Conservation (phyloP, 495 filamentous ascomycete species). For the Hypomontagnella submonticulosa region DNA sequence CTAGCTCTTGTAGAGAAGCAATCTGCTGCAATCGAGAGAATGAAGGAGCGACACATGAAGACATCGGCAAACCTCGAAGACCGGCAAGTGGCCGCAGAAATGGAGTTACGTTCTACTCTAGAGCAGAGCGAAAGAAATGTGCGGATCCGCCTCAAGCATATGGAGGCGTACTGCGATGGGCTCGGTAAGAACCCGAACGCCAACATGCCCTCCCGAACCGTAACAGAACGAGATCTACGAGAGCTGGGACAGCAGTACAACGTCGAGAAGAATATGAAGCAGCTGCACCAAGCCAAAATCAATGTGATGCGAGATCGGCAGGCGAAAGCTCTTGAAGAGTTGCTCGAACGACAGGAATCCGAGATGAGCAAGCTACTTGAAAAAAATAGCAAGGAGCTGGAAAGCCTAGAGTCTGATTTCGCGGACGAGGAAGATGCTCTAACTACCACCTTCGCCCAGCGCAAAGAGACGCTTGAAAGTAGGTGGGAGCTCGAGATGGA, state of each 20-base stretch:
- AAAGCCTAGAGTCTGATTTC: constrained; percentile 67
- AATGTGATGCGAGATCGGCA: constrained; percentile 85
- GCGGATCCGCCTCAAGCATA: constrained; percentile 75
- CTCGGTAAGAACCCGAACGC: constrained; percentile 52
- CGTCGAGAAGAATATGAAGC: constrained; percentile 73
- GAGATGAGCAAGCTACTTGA: constrained; percentile 68
- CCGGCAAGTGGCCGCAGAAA: constrained; percentile 77
- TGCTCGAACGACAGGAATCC: constrained; percentile 70
- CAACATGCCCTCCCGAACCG: constrained; percentile 54
- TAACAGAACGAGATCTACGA: constrained; percentile 67
- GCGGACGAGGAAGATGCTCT: constrained; percentile 64
- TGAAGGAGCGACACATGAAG: constrained; percentile 60
- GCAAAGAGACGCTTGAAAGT: constrained; percentile 60
- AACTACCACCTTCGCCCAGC: constrained; percentile 58
- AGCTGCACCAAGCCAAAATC: constrained; percentile 76
- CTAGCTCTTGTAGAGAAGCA: constrained; percentile 55
- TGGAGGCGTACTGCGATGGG: constrained; percentile 81
- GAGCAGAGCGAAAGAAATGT: constrained; percentile 69
- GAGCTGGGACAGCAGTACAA: constrained; percentile 79
- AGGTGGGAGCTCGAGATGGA: constrained; percentile 74
- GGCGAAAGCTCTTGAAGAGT: constrained; percentile 72
- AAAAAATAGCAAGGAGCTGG: constrained; percentile 62
- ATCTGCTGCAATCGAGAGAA: constrained; percentile 55
- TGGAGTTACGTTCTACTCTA: constrained; percentile 62
- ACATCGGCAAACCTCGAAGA: constrained; percentile 74